Percentiles rank a stretch among this genome's conserved stretches.
Conservation (phyloP, 768 basidiomycete species). For the Fibroporia radiculosa region DNA sequence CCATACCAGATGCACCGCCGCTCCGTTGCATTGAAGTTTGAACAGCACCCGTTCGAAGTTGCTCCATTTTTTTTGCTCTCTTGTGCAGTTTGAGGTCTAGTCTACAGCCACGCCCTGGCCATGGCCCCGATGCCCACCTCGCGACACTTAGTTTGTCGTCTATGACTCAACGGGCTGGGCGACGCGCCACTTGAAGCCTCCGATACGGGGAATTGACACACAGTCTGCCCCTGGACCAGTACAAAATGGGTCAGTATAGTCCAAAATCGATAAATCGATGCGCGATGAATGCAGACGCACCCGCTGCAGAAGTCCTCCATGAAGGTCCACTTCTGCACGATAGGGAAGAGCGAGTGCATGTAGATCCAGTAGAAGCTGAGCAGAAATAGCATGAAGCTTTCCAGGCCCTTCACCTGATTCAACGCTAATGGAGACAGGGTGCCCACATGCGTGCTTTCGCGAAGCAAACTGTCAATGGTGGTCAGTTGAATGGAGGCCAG, state of each 20-base stretch:
- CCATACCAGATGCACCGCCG: constrained; percentile 72
- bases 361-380: constrained; percentile 77
- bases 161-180: constrained; percentile 30
- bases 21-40: constrained; percentile 59
- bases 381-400: constrained; percentile 36
- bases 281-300: constrained; percentile 23
- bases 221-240: constrained; percentile 2
- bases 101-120: constrained; percentile 81
- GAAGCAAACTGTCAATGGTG: constrained; percentile 55
- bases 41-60: constrained; percentile 50
- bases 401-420: constrained; percentile 24
- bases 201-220: constrained; percentile 25
- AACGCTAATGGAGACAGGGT: constrained; percentile 30
- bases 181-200: constrained; percentile 16
- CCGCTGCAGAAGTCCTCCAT: constrained; percentile 43
- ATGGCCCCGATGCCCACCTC: constrained; percentile 87
- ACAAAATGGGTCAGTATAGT: too few relatives aligned
- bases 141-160: constrained; percentile 59
- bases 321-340: constrained; percentile 67
- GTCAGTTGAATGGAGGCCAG: not conserved
- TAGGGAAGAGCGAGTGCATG: constrained; percentile 73
- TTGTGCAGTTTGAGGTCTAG: constrained; percentile 82
- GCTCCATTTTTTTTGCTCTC: constrained; percentile 70
- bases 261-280: not conserved
- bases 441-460: constrained; percentile 90